These are phyloP conservation scores for Fraxinus latifolia DNA, from an alignment of 305 asterid species.

Conservation along the genomic window DNA sequence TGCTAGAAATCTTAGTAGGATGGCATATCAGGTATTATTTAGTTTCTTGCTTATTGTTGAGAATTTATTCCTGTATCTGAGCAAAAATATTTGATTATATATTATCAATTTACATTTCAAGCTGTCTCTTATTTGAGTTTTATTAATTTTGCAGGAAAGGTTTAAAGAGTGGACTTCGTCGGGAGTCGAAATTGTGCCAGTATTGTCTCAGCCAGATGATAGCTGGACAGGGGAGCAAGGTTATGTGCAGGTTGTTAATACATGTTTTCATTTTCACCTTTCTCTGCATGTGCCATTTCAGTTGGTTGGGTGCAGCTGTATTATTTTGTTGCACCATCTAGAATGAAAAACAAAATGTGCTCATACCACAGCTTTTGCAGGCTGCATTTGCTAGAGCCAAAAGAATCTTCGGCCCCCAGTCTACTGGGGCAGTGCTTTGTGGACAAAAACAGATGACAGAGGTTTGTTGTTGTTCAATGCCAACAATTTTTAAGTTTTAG, in stretches of 20 bases:
- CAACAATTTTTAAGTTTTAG: background rate
- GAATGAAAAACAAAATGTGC: background rate
- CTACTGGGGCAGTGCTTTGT: constrained; percentile 85
- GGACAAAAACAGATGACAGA: constrained; percentile 89
- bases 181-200: constrained; percentile 74
- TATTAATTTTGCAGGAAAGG: constrained; percentile 50
- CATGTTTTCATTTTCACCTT: background rate
- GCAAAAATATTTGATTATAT: background rate
- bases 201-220: constrained; percentile 75
- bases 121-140: background rate
- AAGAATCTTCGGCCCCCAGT: constrained; percentile 52
- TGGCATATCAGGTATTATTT: constrained; percentile 74
- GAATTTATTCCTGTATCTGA: background rate
- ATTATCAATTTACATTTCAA: background rate
- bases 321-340: background rate
- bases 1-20: constrained; percentile 73
- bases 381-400: constrained; percentile 78
- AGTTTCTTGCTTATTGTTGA: constrained; percentile 14
- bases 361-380: constrained; percentile 42
- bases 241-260: constrained; percentile 60
- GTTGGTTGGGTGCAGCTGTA: constrained; percentile 3
- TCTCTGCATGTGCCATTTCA: background rate
- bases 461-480: constrained; percentile 40
- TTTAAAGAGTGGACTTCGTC: constrained; percentile 74
- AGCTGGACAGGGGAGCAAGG: constrained; percentile 76